Base-by-base conservation (phyloP, 2,329 filamentous ascomycete genomes). In the Geosmithia putterillii region DNA sequence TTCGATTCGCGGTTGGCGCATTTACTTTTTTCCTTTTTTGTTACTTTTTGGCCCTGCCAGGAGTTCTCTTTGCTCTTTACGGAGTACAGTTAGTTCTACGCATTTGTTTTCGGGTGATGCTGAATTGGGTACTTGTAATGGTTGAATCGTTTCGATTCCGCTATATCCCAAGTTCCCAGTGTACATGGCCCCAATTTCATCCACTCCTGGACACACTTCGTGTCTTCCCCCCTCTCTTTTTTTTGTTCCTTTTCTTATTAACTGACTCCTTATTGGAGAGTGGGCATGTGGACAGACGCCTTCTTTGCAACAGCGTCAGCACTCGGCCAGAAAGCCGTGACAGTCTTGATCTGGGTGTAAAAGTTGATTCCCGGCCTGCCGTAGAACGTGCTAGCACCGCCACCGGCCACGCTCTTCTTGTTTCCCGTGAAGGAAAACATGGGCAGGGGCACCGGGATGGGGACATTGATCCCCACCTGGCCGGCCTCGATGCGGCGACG, bases 281-380 rank as follows among this genome's bases (percentile, higher is more conserved):
- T 76, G 18, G 90, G 90, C 90, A 96, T 96, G 48, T 85, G 76
- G 10, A 94, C 87, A 55, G 81, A 79, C 15, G 89, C 89, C 74
- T 89, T 90, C 51, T 81, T 84, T 44, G 79, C 81, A 41, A 92
- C 75, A 1, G 87, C 89, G 66, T 95, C 89, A 56, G 89, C 80
- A 47, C 76, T 79, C 57, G 79, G 79, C 92, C 92, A 98, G 60
- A 94, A 67, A 51, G 86, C 83, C 43, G 92, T 98, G 41, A 98
- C 92, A 3, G 92, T 98, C 84, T 98, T 96, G 58, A 85, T 76
- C 68, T 96, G 92, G 3, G 92, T 98, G 65, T 94, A 96, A 61
- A 98, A 98, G 59, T 85, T 81, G 59, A 98, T 66, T 20, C 90
- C 92, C 1, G 88, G 86, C 64, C 86, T 84, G 51, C 92, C 92